Evolutionary conservation across 73 alveolate species (phyloP).

Genomic region (Urostyla sp.): DNA sequence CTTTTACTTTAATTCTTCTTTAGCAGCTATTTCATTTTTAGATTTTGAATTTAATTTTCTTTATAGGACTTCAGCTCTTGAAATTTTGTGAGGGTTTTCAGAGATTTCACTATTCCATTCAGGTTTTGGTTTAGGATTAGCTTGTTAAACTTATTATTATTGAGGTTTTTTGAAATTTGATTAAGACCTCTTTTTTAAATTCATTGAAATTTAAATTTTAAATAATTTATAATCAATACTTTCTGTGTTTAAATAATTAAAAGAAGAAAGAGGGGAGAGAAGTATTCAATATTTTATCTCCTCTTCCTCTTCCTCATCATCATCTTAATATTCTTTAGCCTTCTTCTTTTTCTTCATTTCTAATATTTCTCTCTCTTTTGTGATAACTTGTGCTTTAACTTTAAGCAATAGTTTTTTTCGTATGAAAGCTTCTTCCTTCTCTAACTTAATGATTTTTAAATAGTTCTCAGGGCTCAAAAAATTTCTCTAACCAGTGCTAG

Average conservation of each 20-base stretch:
- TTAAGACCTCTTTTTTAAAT: background rate
- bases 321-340: background rate
- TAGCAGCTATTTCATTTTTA: slow-evolving; percentile 54
- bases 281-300: no score
- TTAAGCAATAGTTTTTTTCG: slow-evolving; percentile 33
- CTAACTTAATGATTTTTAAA: slow-evolving; percentile 14
- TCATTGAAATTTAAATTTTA: slow-evolving; percentile 14
- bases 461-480: slow-evolving; percentile 62
- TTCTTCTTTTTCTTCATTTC: background rate
- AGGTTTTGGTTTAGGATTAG: slow-evolving; percentile 38
- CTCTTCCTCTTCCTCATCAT: no score
- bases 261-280: no score
- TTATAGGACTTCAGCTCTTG: slow-evolving; percentile 47
- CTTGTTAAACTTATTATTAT: background rate
- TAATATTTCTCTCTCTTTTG: background rate
- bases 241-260: no score
- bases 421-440: slow-evolving; percentile 30
- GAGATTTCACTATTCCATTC: slow-evolving; percentile 36
- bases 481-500: slow-evolving; percentile 83
- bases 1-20: slow-evolving; percentile 29
- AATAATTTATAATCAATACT: no score
- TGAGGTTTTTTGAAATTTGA: background rate
- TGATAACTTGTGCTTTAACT: slow-evolving; percentile 7
- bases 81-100: slow-evolving; percentile 50
- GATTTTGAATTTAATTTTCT: slow-evolving; percentile 46